phyloP scores from a whole-genome alignment of 768 basidiomycete species.

The Kondoa malvinella region DNA sequence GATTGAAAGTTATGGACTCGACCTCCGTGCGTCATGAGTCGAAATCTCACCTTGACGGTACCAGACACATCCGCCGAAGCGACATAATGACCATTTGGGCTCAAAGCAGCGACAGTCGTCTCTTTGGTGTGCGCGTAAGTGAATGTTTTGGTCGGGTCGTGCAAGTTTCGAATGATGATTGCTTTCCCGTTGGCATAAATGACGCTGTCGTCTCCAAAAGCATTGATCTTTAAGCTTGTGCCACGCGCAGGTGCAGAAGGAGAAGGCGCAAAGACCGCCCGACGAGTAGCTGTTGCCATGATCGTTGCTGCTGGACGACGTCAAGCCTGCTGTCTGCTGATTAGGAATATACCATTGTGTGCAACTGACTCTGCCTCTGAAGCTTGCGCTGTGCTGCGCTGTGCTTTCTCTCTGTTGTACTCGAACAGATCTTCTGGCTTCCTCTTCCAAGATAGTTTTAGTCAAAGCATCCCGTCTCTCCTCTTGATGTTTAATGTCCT shows the following conservation, averaged over 20 bases:
- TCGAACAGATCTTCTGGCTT: too few relatives aligned
- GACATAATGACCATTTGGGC: constrained; percentile 86
- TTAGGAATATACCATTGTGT: too few relatives aligned
- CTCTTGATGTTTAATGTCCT: too few relatives aligned
- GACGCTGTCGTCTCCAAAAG: constrained; percentile 6
- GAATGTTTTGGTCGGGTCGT: neutral
- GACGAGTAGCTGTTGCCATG: neutral
- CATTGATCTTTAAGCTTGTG: constrained; percentile 46
- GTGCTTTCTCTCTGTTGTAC: too few relatives aligned
- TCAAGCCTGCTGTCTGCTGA: too few relatives aligned
- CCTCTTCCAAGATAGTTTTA: too few relatives aligned
- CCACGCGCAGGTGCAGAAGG: constrained; percentile 37
- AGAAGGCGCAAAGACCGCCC: constrained; percentile 12
- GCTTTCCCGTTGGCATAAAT: constrained; percentile 16
- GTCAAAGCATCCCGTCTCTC: too few relatives aligned
- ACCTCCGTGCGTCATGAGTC: neutral
- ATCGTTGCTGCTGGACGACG: too few relatives aligned
- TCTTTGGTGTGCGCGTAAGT: constrained; percentile 36
- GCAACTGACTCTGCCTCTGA: too few relatives aligned
- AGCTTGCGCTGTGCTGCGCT: too few relatives aligned
- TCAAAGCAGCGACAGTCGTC: constrained; percentile 77
- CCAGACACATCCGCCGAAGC: constrained; percentile 74
- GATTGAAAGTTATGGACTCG: neutral
- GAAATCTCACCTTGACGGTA: constrained; percentile 32
- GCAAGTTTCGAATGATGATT: constrained; percentile 51